Base-by-base conservation (phyloP, 164 flowering plant genomes). In the Umbilicus rupestris region DNA sequence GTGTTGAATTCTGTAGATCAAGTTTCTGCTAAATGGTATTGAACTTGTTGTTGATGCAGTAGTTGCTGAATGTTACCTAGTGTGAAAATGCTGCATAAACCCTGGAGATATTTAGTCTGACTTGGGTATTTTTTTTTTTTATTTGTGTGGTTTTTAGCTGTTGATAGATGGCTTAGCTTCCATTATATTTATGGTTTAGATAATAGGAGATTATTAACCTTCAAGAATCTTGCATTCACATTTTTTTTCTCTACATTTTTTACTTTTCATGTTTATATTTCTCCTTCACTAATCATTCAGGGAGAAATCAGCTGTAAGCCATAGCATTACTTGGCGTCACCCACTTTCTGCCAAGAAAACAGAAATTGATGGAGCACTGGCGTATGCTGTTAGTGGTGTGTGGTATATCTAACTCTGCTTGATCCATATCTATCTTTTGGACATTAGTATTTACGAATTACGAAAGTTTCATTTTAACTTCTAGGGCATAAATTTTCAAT, bases 291-390 rank as follows among this genome's bases (percentile, higher is more conserved):
- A 14, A 15, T 15, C 30, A 7, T 63, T 5, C 83, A 90, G 98
- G 75, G 98, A 93, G 75, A 81, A 82, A 68, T 93, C 96, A 20
- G 98, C 92, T 71, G 90, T 83, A 39, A 87, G 98, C 71, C 97
- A 93, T 63, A 65, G 89, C 62, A 81, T 90, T 29, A 87, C 88
- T 16, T 87, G 90, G 92, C 79, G 74, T 33, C 79, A 83, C 66
- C 73, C 90, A 45, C 16, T 88, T 66, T 50, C 83, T 31, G 97
- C 69, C 39, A 86, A 70, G 71, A 73, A 47, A 68, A 87, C 80
- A 28, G 78, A 83, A 29, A 86, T 93, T 70, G 86, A 81, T 68
- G 96, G 98, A 72, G 84, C 93, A 64, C 75, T 72, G 22, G 91
- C 96, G 8, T 92, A 69, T 78, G 87, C 95, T 24, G 84, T 87